Conservation (phyloP, 78 protist genomes). For the Pigoraptor vietnamica region DNA sequence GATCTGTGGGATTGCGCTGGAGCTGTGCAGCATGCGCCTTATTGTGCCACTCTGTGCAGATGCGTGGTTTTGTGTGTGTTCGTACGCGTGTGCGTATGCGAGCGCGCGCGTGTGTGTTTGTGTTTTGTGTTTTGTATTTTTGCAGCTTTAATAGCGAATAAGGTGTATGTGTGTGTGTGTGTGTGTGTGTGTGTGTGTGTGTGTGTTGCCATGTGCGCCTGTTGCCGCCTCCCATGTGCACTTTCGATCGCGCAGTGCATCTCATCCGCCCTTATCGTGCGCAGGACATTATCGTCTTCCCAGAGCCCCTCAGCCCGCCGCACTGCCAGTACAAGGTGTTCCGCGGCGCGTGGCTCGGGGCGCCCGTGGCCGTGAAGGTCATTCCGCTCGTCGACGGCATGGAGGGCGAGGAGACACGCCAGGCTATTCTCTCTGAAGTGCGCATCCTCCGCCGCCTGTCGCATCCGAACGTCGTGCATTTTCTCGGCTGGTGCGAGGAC, state of each 20-base stretch:
- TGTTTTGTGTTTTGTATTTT: too few relatives aligned
- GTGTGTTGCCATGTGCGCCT: not conserved
- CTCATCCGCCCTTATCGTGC: not conserved
- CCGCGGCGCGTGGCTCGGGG: not conserved
- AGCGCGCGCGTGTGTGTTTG: not conserved
- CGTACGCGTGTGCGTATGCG: not conserved
- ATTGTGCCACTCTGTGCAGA: too few relatives aligned
- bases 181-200: not conserved
- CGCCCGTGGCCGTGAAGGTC: not conserved
- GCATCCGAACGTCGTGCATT: not conserved
- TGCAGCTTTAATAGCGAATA: too few relatives aligned
- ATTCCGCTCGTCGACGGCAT: not conserved
- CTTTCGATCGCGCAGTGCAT: not conserved
- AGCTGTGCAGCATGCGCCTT: too few relatives aligned
- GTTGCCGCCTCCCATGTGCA: too few relatives aligned
- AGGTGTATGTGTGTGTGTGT: not conserved
- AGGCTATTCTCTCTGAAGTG: not conserved
- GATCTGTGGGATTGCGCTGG: too few relatives aligned
- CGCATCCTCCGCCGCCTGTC: not conserved
- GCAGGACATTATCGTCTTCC: not conserved
- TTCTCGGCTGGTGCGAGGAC: not conserved
- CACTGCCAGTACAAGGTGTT: not conserved
- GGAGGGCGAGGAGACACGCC: not conserved
- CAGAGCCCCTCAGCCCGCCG: not conserved
- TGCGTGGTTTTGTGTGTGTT: not conserved